Base-by-base conservation (phyloP, 345 rosid species). In the Syzygium grande region DNA sequence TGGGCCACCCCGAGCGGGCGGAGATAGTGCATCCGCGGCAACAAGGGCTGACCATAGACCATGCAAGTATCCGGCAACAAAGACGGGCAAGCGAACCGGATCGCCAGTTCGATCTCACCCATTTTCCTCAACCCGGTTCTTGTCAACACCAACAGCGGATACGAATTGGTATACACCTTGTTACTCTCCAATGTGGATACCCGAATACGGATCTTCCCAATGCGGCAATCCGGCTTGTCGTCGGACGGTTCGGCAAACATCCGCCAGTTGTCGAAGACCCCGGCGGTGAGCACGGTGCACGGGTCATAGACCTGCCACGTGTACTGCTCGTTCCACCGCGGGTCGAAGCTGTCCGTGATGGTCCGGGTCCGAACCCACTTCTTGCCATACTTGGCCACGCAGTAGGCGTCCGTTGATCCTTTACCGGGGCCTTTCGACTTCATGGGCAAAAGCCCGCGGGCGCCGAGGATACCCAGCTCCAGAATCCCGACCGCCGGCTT, bases 301-400 rank as follows among this genome's bases (percentile, higher is more conserved):
- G 99, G 99, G 85, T 98, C 99, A 54, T 98, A 98, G 23, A 98
- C 99, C 92, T 98, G 99, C 99, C 99, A 98, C 43, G 99, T 96
- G 90, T 98, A 96, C 94, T 96, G 99, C 91, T 96, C 99, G 86
- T 98, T 96, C 99, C 99, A 98, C 34, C 99, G 95, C 54, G 99
- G 99, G 90, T 96, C 98, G 54, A 98, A 94, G 94, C 96, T 94
- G 91, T 98, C 99, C 0, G 93, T 93, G 55, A 98, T 92, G 11
- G 99, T 96, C 38, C 99, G 88, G 1, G 99, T 98, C 79, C 99
- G 95, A 63, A 96, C 99, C 99, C 99, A 98, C 93, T 96, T 98
- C 91, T 98, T 98, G 10, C 99, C 99, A 22, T 96, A 96, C 90
- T 98, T 98, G 51, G 99, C 99, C 3, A 98, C 98, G 52, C 98